phyloP scores from a whole-genome alignment of 2,329 filamentous ascomycete genomes.

The Hirsutella thompsonii region DNA sequence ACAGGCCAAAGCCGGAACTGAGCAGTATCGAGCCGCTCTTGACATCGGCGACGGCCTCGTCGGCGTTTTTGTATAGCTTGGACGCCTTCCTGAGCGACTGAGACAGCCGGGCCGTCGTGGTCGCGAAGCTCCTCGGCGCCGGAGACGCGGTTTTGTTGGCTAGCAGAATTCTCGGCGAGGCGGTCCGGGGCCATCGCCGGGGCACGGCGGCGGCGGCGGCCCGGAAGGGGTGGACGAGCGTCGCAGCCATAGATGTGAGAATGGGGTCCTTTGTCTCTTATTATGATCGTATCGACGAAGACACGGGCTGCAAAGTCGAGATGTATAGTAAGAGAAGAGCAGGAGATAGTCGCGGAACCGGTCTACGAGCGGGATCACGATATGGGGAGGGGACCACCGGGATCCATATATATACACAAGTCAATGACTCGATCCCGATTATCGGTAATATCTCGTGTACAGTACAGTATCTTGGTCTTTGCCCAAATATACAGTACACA shows the following conservation, averaged over 20 bases:
- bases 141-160: background rate
- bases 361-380: too few species aligned
- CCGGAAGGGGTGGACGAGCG: background rate
- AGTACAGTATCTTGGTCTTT: too few species aligned
- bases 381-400: background rate
- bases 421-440: too few species aligned
- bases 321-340: too few species aligned
- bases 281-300: background rate
- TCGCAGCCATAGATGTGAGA: background rate
- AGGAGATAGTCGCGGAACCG: too few species aligned
- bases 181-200: background rate
- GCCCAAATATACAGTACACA: too few species aligned
- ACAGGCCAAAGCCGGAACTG: constrained; percentile 73
- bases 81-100: constrained; percentile 20
- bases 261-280: background rate
- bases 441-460: too few species aligned
- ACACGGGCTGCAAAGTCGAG: background rate
- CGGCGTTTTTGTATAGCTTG: constrained; percentile 42
- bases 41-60: constrained; percentile 58
- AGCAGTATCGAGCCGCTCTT: constrained; percentile 58
- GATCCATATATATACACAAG: too few species aligned
- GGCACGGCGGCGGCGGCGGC: background rate
- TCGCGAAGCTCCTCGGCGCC: constrained; percentile 2
- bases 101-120: constrained; percentile 3
- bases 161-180: background rate